Evolutionary conservation across 495 filamentous ascomycete genomes (phyloP).

Genomic region (Sordaria brevicollis): DNA sequence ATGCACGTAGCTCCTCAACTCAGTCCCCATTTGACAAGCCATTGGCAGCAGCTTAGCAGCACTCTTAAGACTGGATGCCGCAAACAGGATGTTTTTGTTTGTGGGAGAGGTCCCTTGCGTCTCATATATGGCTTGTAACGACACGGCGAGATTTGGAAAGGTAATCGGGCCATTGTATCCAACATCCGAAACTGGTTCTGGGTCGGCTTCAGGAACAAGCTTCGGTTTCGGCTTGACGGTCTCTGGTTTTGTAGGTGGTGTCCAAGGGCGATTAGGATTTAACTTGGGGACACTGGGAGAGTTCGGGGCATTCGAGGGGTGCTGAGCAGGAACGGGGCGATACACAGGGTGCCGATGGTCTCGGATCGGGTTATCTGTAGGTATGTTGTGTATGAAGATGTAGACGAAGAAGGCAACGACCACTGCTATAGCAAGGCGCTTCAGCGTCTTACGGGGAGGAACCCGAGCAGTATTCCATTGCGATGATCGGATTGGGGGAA

Average conservation of each 20-base stretch:
- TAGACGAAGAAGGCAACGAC: conserved; percentile 23
- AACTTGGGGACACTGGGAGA: conserved; percentile 11
- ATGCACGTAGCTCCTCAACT: conserved; percentile 48
- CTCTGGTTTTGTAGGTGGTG: conserved; percentile 1
- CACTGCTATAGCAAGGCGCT: conserved; percentile 25
- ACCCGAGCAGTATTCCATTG: conserved; percentile 25
- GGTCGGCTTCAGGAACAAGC: not conserved
- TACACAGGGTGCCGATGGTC: conserved; percentile 21
- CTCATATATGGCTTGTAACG: conserved; percentile 28
- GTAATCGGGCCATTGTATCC: conserved; percentile 30
- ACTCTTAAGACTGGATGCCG: conserved; percentile 46
- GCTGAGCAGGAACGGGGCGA: conserved; percentile 12
- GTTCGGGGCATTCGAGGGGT: conserved; percentile 7
- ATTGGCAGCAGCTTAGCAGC: conserved; percentile 45
- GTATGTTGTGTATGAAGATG: conserved; percentile 35
- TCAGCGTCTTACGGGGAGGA: conserved; percentile 26
- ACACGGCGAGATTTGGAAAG: conserved; percentile 25
- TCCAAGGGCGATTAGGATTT: conserved; percentile 5
- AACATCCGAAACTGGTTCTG: conserved; percentile 1
- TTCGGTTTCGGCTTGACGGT: not conserved
- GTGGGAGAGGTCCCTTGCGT: conserved; percentile 21
- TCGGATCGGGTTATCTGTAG: conserved; percentile 21
- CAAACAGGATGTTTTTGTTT: conserved; percentile 51
- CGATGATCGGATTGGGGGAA: conserved; percentile 6
- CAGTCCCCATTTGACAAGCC: conserved; percentile 49